Evolutionary conservation across 768 basidiomycete genomes (phyloP).

Genomic region (Tephrocybe sp.): DNA sequence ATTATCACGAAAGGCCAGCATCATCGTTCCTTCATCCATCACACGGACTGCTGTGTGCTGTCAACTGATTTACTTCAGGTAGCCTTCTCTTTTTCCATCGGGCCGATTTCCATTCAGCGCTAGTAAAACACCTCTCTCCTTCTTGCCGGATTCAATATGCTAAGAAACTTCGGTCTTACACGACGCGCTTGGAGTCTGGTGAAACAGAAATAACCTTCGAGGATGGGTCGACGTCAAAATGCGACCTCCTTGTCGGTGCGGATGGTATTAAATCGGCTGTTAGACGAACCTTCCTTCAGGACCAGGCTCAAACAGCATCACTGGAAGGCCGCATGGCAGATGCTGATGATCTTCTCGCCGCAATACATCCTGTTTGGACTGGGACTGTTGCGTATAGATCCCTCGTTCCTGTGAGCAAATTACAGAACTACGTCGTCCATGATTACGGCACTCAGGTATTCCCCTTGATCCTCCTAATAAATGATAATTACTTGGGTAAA

Average conservation of each 20-base stretch:
- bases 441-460: constrained; percentile 21
- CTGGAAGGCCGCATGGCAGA: constrained; percentile 7
- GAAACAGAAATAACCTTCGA: constrained; percentile 35
- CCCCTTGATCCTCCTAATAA: background rate
- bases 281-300: constrained; percentile 23
- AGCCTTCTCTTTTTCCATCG: constrained; percentile 42
- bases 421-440: constrained; percentile 17
- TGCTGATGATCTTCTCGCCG: constrained; percentile 11
- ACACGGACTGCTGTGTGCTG: background rate
- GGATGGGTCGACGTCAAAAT: constrained; percentile 44
- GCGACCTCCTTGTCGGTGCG: constrained; percentile 47
- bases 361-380: constrained; percentile 36
- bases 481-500: background rate
- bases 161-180: constrained; percentile 44
- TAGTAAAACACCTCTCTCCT: constrained; percentile 39
- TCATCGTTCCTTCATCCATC: background rate
- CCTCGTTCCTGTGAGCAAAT: constrained; percentile 24
- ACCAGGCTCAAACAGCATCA: constrained; percentile 11
- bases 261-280: constrained; percentile 39
- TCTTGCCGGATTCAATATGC: constrained; percentile 35
- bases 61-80: constrained; percentile 10
- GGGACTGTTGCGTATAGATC: constrained; percentile 40
- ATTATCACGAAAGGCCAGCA: constrained; percentile 26
- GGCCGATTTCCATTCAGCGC: constrained; percentile 45
- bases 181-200: constrained; percentile 20